A percentile compares a stretch with the other conserved stretches of the same genome.
Conservation (phyloP, 163 green algal genomes). For the Scenedesmus sp. region DNA sequence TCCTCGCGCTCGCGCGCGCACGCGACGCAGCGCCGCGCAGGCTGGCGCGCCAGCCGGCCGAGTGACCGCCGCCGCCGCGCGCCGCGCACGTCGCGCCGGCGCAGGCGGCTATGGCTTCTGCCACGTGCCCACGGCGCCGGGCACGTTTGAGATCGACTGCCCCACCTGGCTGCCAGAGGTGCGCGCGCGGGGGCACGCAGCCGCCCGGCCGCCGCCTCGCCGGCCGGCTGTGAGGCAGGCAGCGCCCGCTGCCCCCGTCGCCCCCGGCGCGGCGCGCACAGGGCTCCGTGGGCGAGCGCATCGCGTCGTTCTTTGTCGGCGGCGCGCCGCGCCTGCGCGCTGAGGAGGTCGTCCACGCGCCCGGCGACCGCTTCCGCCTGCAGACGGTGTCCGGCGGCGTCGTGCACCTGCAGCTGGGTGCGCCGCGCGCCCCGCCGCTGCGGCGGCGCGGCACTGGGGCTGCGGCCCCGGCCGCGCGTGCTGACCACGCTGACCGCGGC, state of each 20-base stretch:
- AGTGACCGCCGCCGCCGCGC: too few relatives aligned
- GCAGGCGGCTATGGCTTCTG: slow-evolving; percentile 84
- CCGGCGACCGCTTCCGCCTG: slow-evolving; percentile 80
- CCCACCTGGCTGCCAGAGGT: slow-evolving; percentile 80
- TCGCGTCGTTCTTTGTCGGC: slow-evolving; percentile 74
- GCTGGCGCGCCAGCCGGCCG: too few relatives aligned
- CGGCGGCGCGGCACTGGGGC: too few relatives aligned
- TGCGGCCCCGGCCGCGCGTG: too few relatives aligned
- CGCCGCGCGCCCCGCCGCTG: too few relatives aligned
- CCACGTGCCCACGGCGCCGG: slow-evolving; percentile 76
- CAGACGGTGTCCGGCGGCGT: slow-evolving; percentile 70
- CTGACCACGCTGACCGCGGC: too few relatives aligned
- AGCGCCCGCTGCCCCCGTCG: too few relatives aligned
- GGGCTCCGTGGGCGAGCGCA: slow-evolving; percentile 63
- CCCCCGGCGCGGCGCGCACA: slow-evolving; percentile 29
- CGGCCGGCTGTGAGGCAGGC: too few relatives aligned
- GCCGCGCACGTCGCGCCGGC: too few relatives aligned
- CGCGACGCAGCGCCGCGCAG: too few relatives aligned
- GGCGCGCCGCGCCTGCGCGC: slow-evolving; percentile 70
- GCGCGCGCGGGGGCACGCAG: background rate
- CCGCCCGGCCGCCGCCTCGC: background rate
- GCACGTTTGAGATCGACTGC: slow-evolving; percentile 75
- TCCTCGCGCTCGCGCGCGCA: too few relatives aligned
- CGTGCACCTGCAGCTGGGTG: slow-evolving; percentile 71
- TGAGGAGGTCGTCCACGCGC: slow-evolving; percentile 74